Evolutionary conservation across 176 grass and related monocot genomes (phyloP).

Genomic region (Lolium rigidum): DNA sequence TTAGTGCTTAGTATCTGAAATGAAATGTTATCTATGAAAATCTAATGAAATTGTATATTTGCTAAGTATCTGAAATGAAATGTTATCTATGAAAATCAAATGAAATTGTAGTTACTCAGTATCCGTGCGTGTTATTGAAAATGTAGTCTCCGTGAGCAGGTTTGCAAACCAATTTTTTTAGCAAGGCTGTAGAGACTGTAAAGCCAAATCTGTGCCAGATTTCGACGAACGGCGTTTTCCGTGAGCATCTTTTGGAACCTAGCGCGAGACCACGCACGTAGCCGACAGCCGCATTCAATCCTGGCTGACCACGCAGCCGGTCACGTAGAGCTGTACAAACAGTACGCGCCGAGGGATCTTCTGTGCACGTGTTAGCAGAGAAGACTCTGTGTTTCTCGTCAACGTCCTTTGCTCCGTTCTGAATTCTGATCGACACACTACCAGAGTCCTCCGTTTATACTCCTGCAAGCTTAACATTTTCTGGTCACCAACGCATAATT

Average conservation of each 20-base stretch:
- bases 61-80: no score
- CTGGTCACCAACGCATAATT: no score
- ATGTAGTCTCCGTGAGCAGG: neutral
- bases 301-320: slow-evolving; percentile 4
- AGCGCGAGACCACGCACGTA: neutral
- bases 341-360: slow-evolving; percentile 13
- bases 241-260: slow-evolving; percentile 25
- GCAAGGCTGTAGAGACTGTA: neutral
- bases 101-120: no score
- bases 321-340: slow-evolving; percentile 20
- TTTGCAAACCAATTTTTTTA: no score
- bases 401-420: neutral
- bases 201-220: neutral
- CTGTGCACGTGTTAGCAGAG: neutral
- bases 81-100: neutral
- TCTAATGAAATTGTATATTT: no score
- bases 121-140: no score
- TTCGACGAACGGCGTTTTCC: neutral
- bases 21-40: neutral
- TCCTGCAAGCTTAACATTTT: no score
- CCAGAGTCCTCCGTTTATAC: no score
- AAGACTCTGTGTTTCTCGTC: neutral
- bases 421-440: no score
- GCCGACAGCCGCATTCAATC: slow-evolving; percentile 33
- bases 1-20: neutral